A percentile compares a stretch with the other conserved stretches of the same genome.
These are phyloP conservation scores for Neobulgaria alba DNA, from an alignment of 2,329 filamentous ascomycete species.

Conservation along the genomic window DNA sequence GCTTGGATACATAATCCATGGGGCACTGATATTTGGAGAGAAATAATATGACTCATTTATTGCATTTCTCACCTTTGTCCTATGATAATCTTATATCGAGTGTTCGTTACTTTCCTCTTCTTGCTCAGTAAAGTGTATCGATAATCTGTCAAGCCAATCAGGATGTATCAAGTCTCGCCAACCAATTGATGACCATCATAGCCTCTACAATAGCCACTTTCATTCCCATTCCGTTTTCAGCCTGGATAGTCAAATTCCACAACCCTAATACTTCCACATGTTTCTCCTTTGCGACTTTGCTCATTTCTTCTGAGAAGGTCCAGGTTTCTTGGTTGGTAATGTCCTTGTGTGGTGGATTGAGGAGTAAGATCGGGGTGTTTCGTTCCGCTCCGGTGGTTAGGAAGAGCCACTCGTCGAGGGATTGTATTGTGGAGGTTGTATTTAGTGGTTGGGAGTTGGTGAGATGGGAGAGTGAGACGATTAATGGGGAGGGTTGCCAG, in stretches of 20 bases:
- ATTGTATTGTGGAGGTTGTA: slow-evolving; percentile 23
- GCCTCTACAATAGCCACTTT: slow-evolving; percentile 34
- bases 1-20: too few species aligned
- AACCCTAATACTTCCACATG: slow-evolving; percentile 34
- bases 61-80: too few species aligned
- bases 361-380: slow-evolving; percentile 35
- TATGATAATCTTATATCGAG: too few species aligned
- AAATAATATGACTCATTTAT: too few species aligned
- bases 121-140: too few species aligned
- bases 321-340: slow-evolving; percentile 21
- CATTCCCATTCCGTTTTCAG: slow-evolving; percentile 31
- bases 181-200: slow-evolving; percentile 31
- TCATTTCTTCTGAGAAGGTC: slow-evolving; percentile 32
- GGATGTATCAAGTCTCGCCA: slow-evolving; percentile 27
- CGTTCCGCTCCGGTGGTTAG: slow-evolving; percentile 30
- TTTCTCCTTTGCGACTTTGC: slow-evolving; percentile 26
- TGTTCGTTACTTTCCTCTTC: too few species aligned
- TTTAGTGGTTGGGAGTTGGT: slow-evolving; percentile 29
- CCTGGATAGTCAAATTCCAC: slow-evolving; percentile 36
- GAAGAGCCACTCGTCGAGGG: slow-evolving; percentile 33
- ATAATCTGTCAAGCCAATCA: too few species aligned
- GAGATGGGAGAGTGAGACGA: slow-evolving; percentile 29
- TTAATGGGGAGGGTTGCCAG: slow-evolving; percentile 34
- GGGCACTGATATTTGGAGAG: too few species aligned
- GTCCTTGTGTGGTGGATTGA: slow-evolving; percentile 30